Percentiles rank a stretch among this genome's conserved stretches.
Evolutionary conservation across 2,329 filamentous ascomycete species (phyloP).

Genomic region (Arthrobotrys sinensis): DNA sequence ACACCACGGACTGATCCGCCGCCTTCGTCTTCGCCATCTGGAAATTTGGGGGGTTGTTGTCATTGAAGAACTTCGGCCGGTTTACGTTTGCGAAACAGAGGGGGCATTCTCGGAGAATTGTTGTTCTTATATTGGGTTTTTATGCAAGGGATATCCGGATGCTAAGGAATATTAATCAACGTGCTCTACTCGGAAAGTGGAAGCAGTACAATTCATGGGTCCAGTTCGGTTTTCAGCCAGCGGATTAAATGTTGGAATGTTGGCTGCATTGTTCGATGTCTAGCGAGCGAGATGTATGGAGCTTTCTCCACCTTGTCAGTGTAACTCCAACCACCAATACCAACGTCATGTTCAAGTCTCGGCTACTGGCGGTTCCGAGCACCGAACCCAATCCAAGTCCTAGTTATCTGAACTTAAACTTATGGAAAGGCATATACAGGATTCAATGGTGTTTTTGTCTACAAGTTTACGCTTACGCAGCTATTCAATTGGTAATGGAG

Average conservation of each 20-base stretch:
- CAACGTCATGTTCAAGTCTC: slow-evolving; percentile 3
- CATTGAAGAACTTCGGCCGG: too few species aligned
- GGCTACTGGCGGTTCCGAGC: neutral
- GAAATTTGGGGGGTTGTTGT: too few species aligned
- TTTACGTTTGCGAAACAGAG: too few species aligned
- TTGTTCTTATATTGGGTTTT: neutral
- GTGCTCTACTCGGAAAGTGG: neutral
- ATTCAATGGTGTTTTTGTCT: too few species aligned
- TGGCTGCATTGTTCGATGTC: neutral
- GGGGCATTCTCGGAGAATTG: neutral
- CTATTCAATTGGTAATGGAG: slow-evolving; percentile 1
- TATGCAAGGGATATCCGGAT: slow-evolving; percentile 4
- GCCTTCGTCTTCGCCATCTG: too few species aligned
- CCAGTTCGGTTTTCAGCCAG: neutral
- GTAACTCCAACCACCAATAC: slow-evolving; percentile 18
- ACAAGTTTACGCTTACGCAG: too few species aligned
- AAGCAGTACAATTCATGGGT: neutral
- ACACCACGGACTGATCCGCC: too few species aligned
- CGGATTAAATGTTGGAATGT: neutral
- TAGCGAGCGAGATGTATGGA: neutral
- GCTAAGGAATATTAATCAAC: neutral
- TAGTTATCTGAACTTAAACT: too few species aligned
- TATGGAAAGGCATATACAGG: too few species aligned
- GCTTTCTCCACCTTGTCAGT: neutral
- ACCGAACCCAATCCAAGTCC: neutral